These are phyloP conservation scores for Elsinoe fawcettii DNA, from an alignment of 2,329 filamentous ascomycete species.

Conservation along the genomic window DNA sequence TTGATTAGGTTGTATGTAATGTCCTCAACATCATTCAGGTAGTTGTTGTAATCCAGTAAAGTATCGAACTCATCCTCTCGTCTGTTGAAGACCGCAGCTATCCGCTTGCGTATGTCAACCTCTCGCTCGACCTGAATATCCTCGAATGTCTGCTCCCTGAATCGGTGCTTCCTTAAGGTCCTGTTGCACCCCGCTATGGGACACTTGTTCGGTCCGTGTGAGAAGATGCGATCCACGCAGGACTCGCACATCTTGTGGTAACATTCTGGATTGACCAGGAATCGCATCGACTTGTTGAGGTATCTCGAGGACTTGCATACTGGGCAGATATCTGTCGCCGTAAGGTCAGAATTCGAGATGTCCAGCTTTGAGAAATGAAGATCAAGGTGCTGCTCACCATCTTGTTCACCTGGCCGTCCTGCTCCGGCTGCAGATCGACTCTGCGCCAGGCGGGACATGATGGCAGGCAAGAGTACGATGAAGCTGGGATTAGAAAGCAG, in stretches of 20 bases:
- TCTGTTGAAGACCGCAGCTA: constrained; percentile 73
- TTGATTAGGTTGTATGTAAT: constrained; percentile 82
- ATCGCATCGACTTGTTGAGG: constrained; percentile 86
- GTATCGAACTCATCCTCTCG: constrained; percentile 85
- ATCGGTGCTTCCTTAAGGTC: constrained; percentile 76
- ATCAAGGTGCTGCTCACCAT: constrained; percentile 26
- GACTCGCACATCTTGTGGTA: constrained; percentile 99
- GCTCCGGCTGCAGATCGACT: constrained; percentile 22
- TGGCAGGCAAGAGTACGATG: constrained; percentile 18
- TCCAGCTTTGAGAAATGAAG: constrained; percentile 19
- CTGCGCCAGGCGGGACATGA: constrained; percentile 30
- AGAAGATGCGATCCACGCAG: constrained; percentile 91
- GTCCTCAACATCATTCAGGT: constrained; percentile 85
- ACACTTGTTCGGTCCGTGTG: constrained; percentile 81
- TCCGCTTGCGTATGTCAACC: constrained; percentile 76
- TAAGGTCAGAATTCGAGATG: constrained; percentile 17
- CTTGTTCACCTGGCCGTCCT: constrained; percentile 22
- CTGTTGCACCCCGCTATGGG: constrained; percentile 82
- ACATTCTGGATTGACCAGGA: constrained; percentile 96
- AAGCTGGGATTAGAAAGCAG: not conserved
- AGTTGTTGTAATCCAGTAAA: constrained; percentile 79
- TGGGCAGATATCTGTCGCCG: constrained; percentile 67
- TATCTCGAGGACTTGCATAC: constrained; percentile 97
- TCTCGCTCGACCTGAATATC: constrained; percentile 82
- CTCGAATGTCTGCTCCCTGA: constrained; percentile 80